Conservation (phyloP, 139 green algal species). For the Chlorella sp. region DNA sequence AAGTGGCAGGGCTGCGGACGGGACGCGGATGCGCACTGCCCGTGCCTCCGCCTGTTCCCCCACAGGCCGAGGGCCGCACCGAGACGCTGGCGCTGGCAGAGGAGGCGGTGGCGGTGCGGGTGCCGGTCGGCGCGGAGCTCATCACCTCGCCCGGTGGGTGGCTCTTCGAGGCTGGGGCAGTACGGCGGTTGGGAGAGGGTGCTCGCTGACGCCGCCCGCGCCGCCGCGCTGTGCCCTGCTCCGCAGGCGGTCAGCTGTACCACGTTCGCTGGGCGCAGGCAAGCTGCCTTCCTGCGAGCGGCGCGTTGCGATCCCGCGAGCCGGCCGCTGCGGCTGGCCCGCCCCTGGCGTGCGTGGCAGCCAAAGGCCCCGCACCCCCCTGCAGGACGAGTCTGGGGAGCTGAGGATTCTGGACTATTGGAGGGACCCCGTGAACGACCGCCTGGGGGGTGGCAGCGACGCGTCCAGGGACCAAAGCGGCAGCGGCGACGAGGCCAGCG, state of each 20-base stretch:
- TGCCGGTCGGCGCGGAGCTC: slow-evolving; percentile 41
- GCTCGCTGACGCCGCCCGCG: too few relatives aligned
- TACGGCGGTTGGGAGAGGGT: neutral
- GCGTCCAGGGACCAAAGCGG: too few relatives aligned
- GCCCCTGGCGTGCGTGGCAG: neutral
- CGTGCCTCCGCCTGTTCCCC: neutral
- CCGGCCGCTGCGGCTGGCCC: neutral
- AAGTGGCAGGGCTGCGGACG: neutral
- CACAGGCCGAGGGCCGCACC: slow-evolving; percentile 31
- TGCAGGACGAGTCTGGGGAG: slow-evolving; percentile 8
- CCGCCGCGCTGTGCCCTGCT: too few relatives aligned
- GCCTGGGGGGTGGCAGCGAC: neutral
- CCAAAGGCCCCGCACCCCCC: too few relatives aligned
- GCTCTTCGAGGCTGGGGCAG: neutral
- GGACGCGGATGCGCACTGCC: neutral
- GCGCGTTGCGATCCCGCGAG: neutral
- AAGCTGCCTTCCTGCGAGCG: neutral
- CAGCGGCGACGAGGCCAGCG: too few relatives aligned
- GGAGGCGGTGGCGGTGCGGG: slow-evolving; percentile 21
- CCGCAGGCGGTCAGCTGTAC: slow-evolving; percentile 34
- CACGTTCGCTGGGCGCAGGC: slow-evolving; percentile 36
- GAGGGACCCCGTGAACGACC: slow-evolving; percentile 3
- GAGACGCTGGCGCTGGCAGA: slow-evolving; percentile 32
- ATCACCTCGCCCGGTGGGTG: slow-evolving; percentile 31
- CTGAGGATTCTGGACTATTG: slow-evolving; percentile 30